Percentiles rank a stretch among this genome's conserved stretches.
Conservation (phyloP, 2,329 filamentous ascomycete genomes). For the Colletotrichum orbiculare region DNA sequence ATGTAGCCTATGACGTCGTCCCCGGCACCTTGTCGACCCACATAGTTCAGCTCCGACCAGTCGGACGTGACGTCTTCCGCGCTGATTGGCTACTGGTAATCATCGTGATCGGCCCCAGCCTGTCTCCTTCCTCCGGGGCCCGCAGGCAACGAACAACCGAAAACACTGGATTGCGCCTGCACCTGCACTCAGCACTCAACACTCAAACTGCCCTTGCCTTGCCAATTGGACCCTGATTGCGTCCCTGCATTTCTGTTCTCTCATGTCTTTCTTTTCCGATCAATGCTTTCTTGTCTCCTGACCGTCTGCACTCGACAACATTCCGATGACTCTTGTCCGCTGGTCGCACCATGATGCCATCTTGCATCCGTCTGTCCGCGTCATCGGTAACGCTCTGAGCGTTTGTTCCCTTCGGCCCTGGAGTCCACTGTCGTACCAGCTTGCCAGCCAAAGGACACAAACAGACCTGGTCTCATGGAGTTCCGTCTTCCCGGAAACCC, state of each 20-base stretch:
- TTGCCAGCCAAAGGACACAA: no score
- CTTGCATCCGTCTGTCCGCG: not conserved
- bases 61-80: not conserved
- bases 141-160: not conserved
- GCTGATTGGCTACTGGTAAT: not conserved
- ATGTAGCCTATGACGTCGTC: not conserved
- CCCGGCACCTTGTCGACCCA: not conserved
- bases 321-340: not conserved
- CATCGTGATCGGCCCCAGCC: not conserved
- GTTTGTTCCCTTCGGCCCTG: not conserved
- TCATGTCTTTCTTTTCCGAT: not conserved
- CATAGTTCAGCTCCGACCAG: not conserved
- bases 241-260: not conserved
- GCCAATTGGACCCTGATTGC: slow-evolving; percentile 21
- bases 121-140: not conserved
- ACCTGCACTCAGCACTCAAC: not conserved
- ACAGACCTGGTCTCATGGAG: not conserved
- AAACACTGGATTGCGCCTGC: no score
- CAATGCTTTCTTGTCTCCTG: not conserved
- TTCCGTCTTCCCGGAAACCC: no score
- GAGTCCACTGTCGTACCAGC: no score
- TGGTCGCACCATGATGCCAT: slow-evolving; percentile 23
- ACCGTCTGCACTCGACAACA: not conserved
- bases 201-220: slow-evolving; percentile 9
- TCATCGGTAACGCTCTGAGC: no score